Evolutionary conservation across 2,329 filamentous ascomycete genomes (phyloP), one percentile per base, ranked within the genome.

Genomic region (Thielaviopsis cerberus): DNA sequence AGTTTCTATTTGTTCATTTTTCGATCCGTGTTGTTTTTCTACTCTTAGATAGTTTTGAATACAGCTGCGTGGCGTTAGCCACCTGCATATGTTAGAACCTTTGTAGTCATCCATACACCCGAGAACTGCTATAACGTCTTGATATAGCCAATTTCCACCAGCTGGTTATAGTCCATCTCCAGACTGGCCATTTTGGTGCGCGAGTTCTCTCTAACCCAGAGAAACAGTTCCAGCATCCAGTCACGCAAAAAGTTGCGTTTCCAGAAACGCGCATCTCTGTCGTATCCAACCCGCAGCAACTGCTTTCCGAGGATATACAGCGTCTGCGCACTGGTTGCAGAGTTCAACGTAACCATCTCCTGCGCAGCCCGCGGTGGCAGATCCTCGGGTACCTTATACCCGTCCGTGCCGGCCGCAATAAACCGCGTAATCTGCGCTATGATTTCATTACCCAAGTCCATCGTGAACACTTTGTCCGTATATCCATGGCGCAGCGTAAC

Each of bases 401-500:
- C 60, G 30, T 64, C 57, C 13, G 64, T 62, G 50, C 68, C 63
- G 50, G 69, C 67, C 0, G 74, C 69, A 27, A 82, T 68, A 59
- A 73, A 78, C 7, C 74, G 72, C 23, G 85, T 70, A 60, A 85
- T 76, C 57, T 82, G 30, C 6, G 17, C 75, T 56, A 77, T 76
- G 27, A 87, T 75, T 1, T 83, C 66, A 1, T 73, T 69, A 0
- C 75, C 82, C 6, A 88, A 73, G 59, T 85, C 78, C 0, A 78
- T 78, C 0, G 78, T 82, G 52, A 88, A 74, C 26, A 87, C 76
- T 61, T 84, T 77, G 63, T 89, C 85, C 68, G 79, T 84, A 67
- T 85, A 89, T 1, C 85, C 85, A 64, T 88, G 82, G 13, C 84
- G 78, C 1, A 86, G 74, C 1, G 84, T 79, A 8, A 88, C 72